Evolutionary conservation across 106 monocot species (phyloP).

Genomic region (Acorus gramineus): DNA sequence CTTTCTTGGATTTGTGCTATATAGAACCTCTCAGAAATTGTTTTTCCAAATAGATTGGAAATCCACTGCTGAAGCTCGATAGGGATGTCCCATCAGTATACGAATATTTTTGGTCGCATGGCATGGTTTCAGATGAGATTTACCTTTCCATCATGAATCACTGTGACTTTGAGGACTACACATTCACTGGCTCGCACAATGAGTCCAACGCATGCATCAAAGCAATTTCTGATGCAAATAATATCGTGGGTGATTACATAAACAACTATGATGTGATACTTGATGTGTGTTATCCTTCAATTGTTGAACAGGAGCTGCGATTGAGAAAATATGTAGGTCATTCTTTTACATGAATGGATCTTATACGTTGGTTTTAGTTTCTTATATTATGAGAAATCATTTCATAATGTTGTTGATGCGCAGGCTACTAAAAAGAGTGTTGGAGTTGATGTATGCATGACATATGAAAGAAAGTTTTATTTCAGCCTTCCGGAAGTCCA

Average conservation of each 20-base stretch:
- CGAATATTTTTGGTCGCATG: constrained; percentile 95
- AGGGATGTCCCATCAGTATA: constrained; percentile 68
- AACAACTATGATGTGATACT: constrained; percentile 84
- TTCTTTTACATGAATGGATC: not conserved
- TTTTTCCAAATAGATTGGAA: constrained; percentile 55
- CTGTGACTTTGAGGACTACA: constrained; percentile 88
- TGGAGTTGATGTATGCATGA: constrained; percentile 94
- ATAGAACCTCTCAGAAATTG: too few species aligned
- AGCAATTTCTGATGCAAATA: constrained; percentile 55
- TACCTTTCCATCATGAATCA: constrained; percentile 53
- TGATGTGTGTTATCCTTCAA: constrained; percentile 87
- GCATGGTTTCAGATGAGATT: constrained; percentile 94
- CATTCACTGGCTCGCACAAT: constrained; percentile 45
- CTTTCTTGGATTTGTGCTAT: too few species aligned
- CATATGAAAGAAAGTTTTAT: constrained; percentile 68
- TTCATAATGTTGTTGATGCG: not conserved
- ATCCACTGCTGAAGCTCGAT: constrained; percentile 88
- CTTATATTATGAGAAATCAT: not conserved
- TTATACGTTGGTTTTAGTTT: not conserved
- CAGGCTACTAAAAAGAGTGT: constrained; percentile 80
- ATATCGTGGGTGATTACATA: constrained; percentile 67
- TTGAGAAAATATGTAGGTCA: constrained; percentile 47
- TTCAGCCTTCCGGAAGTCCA: constrained; percentile 93
- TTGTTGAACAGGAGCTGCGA: constrained; percentile 85
- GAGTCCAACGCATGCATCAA: constrained; percentile 57